Evolutionary conservation across 2,329 filamentous ascomycete species (phyloP).

Genomic region (Fusarium sp.): DNA sequence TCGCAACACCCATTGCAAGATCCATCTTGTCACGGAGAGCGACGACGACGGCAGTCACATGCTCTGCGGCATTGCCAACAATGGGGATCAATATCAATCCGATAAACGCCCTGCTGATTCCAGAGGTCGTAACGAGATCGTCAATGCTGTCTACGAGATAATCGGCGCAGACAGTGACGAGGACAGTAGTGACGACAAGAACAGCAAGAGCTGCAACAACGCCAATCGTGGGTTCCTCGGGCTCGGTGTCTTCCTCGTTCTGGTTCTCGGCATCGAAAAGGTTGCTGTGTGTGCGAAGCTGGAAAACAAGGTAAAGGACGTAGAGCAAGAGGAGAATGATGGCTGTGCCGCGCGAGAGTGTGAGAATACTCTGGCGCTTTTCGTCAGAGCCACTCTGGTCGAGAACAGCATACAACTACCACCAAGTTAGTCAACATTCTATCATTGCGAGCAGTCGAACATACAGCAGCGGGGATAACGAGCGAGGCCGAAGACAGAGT

Average conservation of each 20-base stretch:
- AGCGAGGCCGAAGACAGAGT: conserved; percentile 79
- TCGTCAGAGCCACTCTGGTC: conserved; percentile 56
- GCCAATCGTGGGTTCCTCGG: conserved; percentile 65
- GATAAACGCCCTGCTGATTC: conserved; percentile 84
- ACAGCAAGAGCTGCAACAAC: conserved; percentile 73
- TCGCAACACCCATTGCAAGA: conserved; percentile 79
- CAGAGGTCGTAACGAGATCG: conserved; percentile 72
- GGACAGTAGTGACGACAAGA: conserved; percentile 74
- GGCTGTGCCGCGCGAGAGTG: conserved; percentile 79
- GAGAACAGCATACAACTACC: conserved; percentile 73
- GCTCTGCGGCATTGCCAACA: conserved; percentile 83
- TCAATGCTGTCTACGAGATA: conserved; percentile 83
- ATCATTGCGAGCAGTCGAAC: conserved; percentile 23
- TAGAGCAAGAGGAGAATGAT: conserved; percentile 81
- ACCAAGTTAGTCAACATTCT: conserved; percentile 28
- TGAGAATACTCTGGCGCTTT: conserved; percentile 68
- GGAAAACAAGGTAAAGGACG: conserved; percentile 80
- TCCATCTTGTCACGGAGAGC: conserved; percentile 82
- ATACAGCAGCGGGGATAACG: conserved; percentile 78
- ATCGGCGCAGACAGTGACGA: conserved; percentile 80
- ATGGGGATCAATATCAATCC: conserved; percentile 83
- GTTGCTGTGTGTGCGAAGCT: conserved; percentile 77
- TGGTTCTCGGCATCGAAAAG: conserved; percentile 71
- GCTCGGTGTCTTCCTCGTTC: conserved; percentile 53
- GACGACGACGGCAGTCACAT: conserved; percentile 83